Base-by-base conservation (phyloP, 768 basidiomycete genomes). In the Lentinula raphanica region DNA sequence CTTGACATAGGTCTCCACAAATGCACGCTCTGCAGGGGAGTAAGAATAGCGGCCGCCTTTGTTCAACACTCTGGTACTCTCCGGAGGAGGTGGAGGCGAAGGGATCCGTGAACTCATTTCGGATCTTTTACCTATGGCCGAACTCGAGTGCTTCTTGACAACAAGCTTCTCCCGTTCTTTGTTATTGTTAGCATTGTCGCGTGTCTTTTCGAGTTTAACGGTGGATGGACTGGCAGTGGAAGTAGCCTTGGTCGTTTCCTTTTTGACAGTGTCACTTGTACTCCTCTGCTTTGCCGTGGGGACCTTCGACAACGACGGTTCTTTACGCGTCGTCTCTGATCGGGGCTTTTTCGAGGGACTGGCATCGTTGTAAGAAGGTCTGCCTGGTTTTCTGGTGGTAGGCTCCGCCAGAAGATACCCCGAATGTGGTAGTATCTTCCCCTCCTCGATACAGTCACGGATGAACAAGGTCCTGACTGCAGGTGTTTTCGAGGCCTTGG, bases 381-480 rank as follows among this genome's bases (percentile, higher is more conserved):
- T 17, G 3, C 59, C 40, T 11, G 46, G 55, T 61, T 58, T 64
- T 56, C 49, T 49, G 32, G 62, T 66, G 63, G 17, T 44, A 19
- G 64, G 66, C 5, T 58, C 53, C 56, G 76, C 76, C 58, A 82
- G 72, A 23, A 74, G 59, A 62, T 84, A 88, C 12, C 72, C 67
- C 2, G 68, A 63, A 25, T 82, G 76, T 11, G 19, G 15, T 59
- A 86, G 57, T 31, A 88, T 51, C 17, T 60, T 67, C 19, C 73
- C 68, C 58, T 74, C 68, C 46, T 71, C 70, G 25, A 85, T 63
- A 56, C 78, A 87, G 54, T 84, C 84, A 21, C 72, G 61, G 25
- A 88, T 73, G 62, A 86, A 88, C 12, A 75, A 67, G 1, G 79
- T 71, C 21, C 71, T 74, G n/a, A 90, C 74, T 5, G 84, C 79